Evolutionary conservation across 2,329 filamentous ascomycete genomes (phyloP), one percentile per base, ranked within the genome.

Genomic region (Hypoxylon sp.): DNA sequence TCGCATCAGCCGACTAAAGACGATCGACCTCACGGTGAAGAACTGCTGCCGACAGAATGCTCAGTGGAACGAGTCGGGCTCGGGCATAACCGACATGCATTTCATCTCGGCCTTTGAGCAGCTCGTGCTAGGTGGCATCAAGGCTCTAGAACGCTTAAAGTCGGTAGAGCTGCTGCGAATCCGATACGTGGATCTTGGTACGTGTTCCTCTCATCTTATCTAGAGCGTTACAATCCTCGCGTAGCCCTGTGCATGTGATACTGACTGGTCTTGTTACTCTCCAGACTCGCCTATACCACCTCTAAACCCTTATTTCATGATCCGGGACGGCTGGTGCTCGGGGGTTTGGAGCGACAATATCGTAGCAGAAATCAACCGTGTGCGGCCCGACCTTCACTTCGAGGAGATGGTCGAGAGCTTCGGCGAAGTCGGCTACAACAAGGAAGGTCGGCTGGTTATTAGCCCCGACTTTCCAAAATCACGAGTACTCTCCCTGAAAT

Each of bases 311-410:
- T 91, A 88, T 68, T 92, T 91, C 70, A 77, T 88, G 53, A 75
- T 91, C 37, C 77, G 81, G 27, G 78, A 85, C 42, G 82, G 83
- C 31, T 75, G 78, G 67, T 89, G 86, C 66, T 86, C 84, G 1
- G 89, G 89, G 4, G 81, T 92, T 1, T 92, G 89, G 89, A 91
- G 86, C 69, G 83, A 88, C 7, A 72, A 77, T 6, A 91, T 92
- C 41, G 75, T 91, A 8, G 76, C 81, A 20, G 81, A 84, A 55
- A 80, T 92, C 49, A 78, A 79, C 26, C 77, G 78, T 31, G 80
- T 83, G 10, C 82, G 88, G 4, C 88, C 88, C 0, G 72, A 77
- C 1, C 81, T 82, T 3, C 74, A 77, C 1, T 91, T 88, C 66
- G 77, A 83, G 38, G 83, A 89, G 64, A 78, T 90, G 52, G 79